Evolutionary conservation across 257 asterid species (phyloP).

Genomic region (Solanum pinnatisectum): DNA sequence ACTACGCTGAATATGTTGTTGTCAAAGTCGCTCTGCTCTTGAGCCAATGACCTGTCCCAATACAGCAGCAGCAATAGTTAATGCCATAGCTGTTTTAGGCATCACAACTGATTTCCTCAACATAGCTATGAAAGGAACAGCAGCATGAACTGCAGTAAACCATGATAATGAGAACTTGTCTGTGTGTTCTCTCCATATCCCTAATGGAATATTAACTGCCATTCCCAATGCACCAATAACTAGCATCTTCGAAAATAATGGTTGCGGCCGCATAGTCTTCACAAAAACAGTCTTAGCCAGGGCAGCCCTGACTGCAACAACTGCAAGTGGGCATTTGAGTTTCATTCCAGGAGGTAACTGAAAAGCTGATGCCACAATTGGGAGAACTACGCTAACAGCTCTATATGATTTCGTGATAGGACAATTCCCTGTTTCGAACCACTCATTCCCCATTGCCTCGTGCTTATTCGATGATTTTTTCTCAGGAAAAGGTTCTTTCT

Average conservation of each 20-base stretch:
- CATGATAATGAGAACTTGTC: slow-evolving; percentile 51
- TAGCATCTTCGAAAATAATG: slow-evolving; percentile 54
- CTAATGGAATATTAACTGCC: slow-evolving; percentile 64
- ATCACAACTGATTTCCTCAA: slow-evolving; percentile 65
- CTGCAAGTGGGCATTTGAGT: slow-evolving; percentile 57
- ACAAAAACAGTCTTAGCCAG: slow-evolving; percentile 59
- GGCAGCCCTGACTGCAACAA: slow-evolving; percentile 38
- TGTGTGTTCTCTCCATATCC: slow-evolving; percentile 73
- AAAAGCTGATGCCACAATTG: slow-evolving; percentile 49
- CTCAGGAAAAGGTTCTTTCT: slow-evolving; percentile 19
- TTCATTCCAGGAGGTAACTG: slow-evolving; percentile 52
- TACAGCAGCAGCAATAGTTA: slow-evolving; percentile 60
- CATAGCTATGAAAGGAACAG: slow-evolving; percentile 81
- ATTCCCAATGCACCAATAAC: slow-evolving; percentile 56
- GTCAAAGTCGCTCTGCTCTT: neutral
- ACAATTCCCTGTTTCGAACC: slow-evolving; percentile 56
- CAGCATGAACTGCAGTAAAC: slow-evolving; percentile 43
- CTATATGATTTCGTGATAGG: slow-evolving; percentile 50
- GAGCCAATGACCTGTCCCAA: slow-evolving; percentile 63
- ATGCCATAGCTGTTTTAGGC: slow-evolving; percentile 77
- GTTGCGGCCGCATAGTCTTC: slow-evolving; percentile 61
- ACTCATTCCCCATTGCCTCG: slow-evolving; percentile 57
- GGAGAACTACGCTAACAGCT: slow-evolving; percentile 27
- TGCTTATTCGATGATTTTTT: slow-evolving; percentile 38
- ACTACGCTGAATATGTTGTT: neutral